Percentiles rank a stretch among this genome's conserved stretches.
These are phyloP conservation scores for Narthecium ossifragum DNA, from an alignment of 106 monocot species.

Conservation along the genomic window DNA sequence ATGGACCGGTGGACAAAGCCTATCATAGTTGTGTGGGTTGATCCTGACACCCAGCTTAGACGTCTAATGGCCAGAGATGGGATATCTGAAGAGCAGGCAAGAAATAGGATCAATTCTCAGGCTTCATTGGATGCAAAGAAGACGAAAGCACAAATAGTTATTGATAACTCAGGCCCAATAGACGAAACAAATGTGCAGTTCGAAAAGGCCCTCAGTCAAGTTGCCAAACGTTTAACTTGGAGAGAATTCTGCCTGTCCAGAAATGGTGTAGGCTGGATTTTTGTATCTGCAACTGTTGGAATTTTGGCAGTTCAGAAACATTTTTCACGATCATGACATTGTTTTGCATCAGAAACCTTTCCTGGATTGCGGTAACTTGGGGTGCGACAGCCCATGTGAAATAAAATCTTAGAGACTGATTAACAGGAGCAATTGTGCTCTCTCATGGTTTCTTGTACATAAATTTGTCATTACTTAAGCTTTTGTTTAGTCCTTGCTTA, in stretches of 20 bases:
- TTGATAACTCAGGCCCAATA: constrained; percentile 77
- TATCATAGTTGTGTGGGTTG: constrained; percentile 85
- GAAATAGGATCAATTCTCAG: constrained; percentile 67
- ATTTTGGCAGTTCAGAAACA: constrained; percentile 28
- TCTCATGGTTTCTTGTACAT: too few species aligned
- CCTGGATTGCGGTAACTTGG: too few species aligned
- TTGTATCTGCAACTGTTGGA: constrained; percentile 31
- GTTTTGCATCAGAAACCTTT: too few species aligned
- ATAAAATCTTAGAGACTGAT: too few species aligned
- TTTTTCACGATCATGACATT: constrained; percentile 4
- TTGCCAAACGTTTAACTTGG: constrained; percentile 51
- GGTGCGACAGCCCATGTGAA: too few species aligned
- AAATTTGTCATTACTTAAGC: too few species aligned
- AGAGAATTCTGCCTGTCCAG: constrained; percentile 57
- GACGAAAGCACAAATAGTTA: constrained; percentile 66
- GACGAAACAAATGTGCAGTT: constrained; percentile 73
- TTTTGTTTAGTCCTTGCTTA: too few species aligned
- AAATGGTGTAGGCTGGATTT: constrained; percentile 51
- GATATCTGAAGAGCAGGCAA: constrained; percentile 70
- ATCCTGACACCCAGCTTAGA: constrained; percentile 62
- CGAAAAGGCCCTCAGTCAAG: constrained; percentile 36
- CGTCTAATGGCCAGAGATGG: constrained; percentile 74
- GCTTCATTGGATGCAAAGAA: constrained; percentile 64
- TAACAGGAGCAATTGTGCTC: too few species aligned
- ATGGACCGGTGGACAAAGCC: constrained; percentile 67